These are phyloP conservation scores for Puccinellia tenuiflora DNA, from an alignment of 176 grass and related monocot species.

Conservation along the genomic window DNA sequence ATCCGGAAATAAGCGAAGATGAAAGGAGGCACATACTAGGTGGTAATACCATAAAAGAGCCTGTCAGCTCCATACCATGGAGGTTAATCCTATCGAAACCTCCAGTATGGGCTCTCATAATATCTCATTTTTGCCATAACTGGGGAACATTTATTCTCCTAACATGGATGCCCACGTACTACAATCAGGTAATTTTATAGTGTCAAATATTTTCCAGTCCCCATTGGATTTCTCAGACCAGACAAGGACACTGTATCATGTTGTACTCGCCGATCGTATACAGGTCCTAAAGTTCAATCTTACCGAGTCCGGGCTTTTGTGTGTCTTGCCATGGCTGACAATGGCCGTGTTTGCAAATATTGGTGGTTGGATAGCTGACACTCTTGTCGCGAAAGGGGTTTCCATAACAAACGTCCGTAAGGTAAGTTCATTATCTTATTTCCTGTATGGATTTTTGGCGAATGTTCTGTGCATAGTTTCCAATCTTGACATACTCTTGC, in stretches of 20 bases:
- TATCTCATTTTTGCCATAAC: conserved; percentile 98
- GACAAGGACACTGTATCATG: conserved; percentile 2
- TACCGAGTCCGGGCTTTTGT: conserved; percentile 84
- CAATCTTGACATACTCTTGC: neutral
- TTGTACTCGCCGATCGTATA: conserved; percentile 1
- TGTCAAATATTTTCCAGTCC: neutral
- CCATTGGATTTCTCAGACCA: neutral
- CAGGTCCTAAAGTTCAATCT: conserved; percentile 97
- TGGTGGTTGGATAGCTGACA: conserved; percentile 96
- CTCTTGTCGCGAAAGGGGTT: conserved; percentile 65
- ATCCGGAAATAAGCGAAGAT: conserved; percentile 52
- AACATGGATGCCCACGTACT: conserved; percentile 99
- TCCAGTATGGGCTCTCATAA: conserved; percentile 93
- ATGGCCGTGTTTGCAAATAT: conserved; percentile 93
- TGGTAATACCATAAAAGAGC: conserved; percentile 58
- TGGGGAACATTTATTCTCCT: conserved; percentile 99
- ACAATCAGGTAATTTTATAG: conserved; percentile 69
- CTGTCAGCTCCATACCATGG: conserved; percentile 89
- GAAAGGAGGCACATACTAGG: conserved; percentile 75
- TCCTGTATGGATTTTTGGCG: conserved; percentile 2
- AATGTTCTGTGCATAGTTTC: neutral
- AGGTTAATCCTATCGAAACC: conserved; percentile 86
- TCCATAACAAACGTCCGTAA: conserved; percentile 90
- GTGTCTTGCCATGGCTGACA: conserved; percentile 93
- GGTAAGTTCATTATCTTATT: conserved; percentile 39